Conservation (phyloP, 805 yeast species). For the Lipomyces spencermartinsiae region DNA sequence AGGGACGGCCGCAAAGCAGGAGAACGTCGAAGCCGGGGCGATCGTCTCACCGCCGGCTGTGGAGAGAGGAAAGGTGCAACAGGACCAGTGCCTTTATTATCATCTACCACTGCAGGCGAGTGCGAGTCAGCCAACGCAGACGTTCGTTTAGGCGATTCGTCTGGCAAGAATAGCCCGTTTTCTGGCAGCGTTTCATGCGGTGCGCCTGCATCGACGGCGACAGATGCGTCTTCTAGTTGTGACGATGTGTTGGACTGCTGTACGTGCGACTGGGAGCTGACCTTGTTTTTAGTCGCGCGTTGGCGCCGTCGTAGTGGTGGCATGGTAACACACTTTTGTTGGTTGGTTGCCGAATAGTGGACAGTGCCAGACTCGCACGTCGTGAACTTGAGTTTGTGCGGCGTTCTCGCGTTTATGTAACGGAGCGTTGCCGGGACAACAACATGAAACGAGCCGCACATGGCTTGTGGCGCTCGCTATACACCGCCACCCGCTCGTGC, state of each 20-base stretch:
- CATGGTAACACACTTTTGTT: conserved; percentile 11
- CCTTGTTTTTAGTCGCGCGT: conserved; percentile 3
- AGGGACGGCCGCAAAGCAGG: neutral
- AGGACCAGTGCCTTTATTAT: conserved; percentile 4
- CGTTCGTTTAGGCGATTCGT: conserved; percentile 8
- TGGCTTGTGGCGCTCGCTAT: neutral
- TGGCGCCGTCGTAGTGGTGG: conserved; percentile 23
- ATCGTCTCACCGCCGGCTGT: conserved; percentile 10
- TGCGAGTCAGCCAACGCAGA: conserved; percentile 1
- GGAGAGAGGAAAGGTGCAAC: conserved; percentile 13
- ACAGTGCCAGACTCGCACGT: neutral
- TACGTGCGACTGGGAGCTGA: neutral
- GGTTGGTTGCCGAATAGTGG: neutral
- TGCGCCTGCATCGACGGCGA: neutral
- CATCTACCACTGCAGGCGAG: neutral
- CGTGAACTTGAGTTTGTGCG: neutral
- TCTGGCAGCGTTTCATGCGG: neutral
- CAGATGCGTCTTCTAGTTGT: neutral
- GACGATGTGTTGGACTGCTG: neutral
- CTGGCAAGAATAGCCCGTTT: neutral
- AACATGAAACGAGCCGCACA: neutral
- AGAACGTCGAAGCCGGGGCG: conserved; percentile 13
- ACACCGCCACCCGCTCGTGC: neutral
- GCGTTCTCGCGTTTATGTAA: conserved; percentile 9
- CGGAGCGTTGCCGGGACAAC: conserved; percentile 18